Evolutionary conservation across 2,329 filamentous ascomycete genomes (phyloP).

Genomic region (Massarina eburnea): DNA sequence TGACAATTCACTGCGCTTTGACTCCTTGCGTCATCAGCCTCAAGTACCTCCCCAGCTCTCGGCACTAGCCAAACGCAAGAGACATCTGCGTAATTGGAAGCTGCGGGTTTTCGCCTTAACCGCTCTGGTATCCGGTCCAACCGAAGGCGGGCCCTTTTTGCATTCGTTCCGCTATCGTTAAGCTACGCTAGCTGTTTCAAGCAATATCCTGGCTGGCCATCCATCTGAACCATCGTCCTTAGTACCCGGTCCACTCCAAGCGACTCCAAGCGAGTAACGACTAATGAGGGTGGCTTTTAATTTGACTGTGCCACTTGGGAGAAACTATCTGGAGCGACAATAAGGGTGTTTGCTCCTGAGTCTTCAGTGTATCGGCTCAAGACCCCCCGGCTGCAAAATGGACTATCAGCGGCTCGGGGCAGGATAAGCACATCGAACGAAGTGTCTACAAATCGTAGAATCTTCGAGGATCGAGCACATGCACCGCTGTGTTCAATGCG

Average conservation of each 20-base stretch:
- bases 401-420: constrained; percentile 6
- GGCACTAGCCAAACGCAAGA: constrained; percentile 18
- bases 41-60: constrained; percentile 10
- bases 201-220: constrained; percentile 21
- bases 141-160: constrained; percentile 18
- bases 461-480: constrained; percentile 5
- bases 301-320: constrained; percentile 18
- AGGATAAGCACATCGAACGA: constrained; percentile 6
- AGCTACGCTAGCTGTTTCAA: constrained; percentile 19
- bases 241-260: constrained; percentile 23
- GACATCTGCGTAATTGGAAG: constrained; percentile 10
- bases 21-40: constrained; percentile 5
- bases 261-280: constrained; percentile 24
- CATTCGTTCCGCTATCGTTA: constrained; percentile 17
- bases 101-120: constrained; percentile 10
- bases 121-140: constrained; percentile 19
- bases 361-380: constrained; percentile 16
- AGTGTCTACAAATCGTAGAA: constrained; percentile 2
- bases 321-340: constrained; percentile 4
- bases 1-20: background rate
- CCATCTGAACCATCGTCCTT: constrained; percentile 16
- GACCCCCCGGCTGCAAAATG: constrained; percentile 7
- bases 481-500: constrained; percentile 10
- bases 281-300: constrained; percentile 14
- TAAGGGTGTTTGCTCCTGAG: background rate